Percentiles rank a stretch among this genome's conserved stretches.
These are phyloP conservation scores for Trichoderma koningiopsis DNA, from an alignment of 2,329 filamentous ascomycete species.

Conservation along the genomic window DNA sequence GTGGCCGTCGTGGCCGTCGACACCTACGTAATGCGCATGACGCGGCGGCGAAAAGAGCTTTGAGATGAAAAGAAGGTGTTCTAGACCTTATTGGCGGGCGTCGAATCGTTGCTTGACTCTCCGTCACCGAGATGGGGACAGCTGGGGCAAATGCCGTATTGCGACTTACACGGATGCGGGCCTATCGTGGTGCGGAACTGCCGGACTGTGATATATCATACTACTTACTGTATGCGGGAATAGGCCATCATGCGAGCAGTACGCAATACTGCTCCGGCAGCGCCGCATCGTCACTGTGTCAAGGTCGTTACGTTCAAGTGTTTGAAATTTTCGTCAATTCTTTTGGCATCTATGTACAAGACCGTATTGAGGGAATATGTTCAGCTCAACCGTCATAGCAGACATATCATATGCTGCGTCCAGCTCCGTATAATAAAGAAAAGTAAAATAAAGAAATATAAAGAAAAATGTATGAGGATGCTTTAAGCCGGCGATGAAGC, in stretches of 20 bases:
- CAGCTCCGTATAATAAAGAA: slow-evolving; percentile 15
- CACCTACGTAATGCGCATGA: slow-evolving; percentile 23
- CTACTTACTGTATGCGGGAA: not conserved
- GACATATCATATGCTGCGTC: slow-evolving; percentile 20
- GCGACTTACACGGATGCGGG: not conserved
- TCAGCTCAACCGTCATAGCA: slow-evolving; percentile 22
- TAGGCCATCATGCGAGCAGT: not conserved
- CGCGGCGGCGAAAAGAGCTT: not conserved
- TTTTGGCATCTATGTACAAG: slow-evolving; percentile 26
- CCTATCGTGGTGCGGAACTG: not conserved
- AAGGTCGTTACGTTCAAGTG: not conserved
- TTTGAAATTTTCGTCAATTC: slow-evolving; percentile 7
- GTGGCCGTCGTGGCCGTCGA: not conserved
- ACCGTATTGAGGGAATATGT: slow-evolving; percentile 18
- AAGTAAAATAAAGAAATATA: not conserved
- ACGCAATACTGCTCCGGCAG: not conserved
- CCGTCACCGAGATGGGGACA: not conserved
- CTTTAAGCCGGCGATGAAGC: not conserved
- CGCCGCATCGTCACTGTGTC: not conserved
- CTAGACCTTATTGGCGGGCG: not conserved
- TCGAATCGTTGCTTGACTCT: not conserved
- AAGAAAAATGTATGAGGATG: slow-evolving; percentile 8
- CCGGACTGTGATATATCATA: slow-evolving; percentile 2
- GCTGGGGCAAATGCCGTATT: not conserved
- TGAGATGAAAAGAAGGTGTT: not conserved